These are phyloP conservation scores for Colletotrichum sp. DNA, from an alignment of 2,329 filamentous ascomycete genomes.

Conservation along the genomic window DNA sequence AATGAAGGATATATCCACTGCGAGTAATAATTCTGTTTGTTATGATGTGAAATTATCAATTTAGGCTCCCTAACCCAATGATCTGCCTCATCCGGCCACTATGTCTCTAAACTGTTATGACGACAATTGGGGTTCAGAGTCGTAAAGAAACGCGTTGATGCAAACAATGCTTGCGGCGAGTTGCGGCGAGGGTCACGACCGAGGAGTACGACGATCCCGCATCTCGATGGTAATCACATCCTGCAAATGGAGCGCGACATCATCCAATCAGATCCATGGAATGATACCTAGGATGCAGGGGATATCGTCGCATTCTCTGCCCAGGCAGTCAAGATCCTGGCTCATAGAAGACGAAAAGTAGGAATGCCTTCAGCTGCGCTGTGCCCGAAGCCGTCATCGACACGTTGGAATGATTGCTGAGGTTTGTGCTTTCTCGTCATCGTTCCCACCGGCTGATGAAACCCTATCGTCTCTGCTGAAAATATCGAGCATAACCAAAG, in stretches of 20 bases:
- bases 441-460: neutral
- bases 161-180: neutral
- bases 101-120: accelerated
- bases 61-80: neutral
- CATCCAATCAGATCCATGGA: too few relatives aligned
- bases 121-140: neutral
- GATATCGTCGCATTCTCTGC: too few relatives aligned
- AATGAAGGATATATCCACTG: accelerated
- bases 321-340: too few relatives aligned
- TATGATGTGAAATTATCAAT: neutral
- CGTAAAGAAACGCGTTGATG: neutral
- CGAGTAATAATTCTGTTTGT: neutral
- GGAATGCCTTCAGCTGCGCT: too few relatives aligned
- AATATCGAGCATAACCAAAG: neutral
- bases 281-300: too few relatives aligned
- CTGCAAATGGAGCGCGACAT: too few relatives aligned
- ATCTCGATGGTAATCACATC: too few relatives aligned
- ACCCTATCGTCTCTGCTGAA: neutral
- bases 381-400: neutral
- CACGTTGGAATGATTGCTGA: neutral
- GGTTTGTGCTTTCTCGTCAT: neutral
- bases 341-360: too few relatives aligned
- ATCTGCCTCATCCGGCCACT: neutral
- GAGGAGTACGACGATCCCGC: too few relatives aligned
- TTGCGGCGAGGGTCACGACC: too few relatives aligned